Conservation (phyloP, 2,329 filamentous ascomycete species). For the Allantophomopsis lycopodina region DNA sequence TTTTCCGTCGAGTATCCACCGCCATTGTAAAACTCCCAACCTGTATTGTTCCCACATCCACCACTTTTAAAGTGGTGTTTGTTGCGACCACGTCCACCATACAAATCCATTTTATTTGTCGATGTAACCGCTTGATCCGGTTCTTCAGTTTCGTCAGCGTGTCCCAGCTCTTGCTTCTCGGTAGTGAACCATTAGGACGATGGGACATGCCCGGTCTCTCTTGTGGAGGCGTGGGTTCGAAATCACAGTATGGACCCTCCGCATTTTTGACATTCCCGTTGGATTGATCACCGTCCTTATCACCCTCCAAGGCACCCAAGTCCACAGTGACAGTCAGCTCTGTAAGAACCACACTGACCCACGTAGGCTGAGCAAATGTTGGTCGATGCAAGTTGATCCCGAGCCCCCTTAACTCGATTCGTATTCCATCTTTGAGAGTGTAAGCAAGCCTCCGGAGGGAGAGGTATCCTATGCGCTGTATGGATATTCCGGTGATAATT, state of each 20-base stretch:
- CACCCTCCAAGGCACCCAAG: slow-evolving; percentile 46
- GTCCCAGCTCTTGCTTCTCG: slow-evolving; percentile 66
- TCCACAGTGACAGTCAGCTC: slow-evolving; percentile 80
- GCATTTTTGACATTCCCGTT: slow-evolving; percentile 14
- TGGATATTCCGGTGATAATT: slow-evolving; percentile 85
- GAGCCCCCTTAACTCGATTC: slow-evolving; percentile 78
- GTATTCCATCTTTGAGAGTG: slow-evolving; percentile 75
- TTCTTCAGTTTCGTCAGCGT: slow-evolving; percentile 70
- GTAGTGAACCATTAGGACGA: slow-evolving; percentile 12
- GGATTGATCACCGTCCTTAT: slow-evolving; percentile 13
- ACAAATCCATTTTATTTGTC: slow-evolving; percentile 76
- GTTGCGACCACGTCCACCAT: slow-evolving; percentile 81
- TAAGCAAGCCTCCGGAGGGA: slow-evolving; percentile 86
- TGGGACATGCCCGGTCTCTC: slow-evolving; percentile 6
- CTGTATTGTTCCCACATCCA: slow-evolving; percentile 74
- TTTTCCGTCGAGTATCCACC: slow-evolving; percentile 83
- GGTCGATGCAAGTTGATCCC: slow-evolving; percentile 83
- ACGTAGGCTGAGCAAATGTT: slow-evolving; percentile 94
- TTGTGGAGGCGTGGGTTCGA: slow-evolving; percentile 7
- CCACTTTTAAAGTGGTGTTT: slow-evolving; percentile 62
- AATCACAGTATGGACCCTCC: slow-evolving; percentile 8
- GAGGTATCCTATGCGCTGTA: slow-evolving; percentile 87
- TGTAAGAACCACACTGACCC: slow-evolving; percentile 79
- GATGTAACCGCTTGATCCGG: slow-evolving; percentile 71
- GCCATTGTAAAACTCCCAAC: slow-evolving; percentile 74